phyloP scores from a whole-genome alignment of 129 eudicot species.

The Apium graveolens region DNA sequence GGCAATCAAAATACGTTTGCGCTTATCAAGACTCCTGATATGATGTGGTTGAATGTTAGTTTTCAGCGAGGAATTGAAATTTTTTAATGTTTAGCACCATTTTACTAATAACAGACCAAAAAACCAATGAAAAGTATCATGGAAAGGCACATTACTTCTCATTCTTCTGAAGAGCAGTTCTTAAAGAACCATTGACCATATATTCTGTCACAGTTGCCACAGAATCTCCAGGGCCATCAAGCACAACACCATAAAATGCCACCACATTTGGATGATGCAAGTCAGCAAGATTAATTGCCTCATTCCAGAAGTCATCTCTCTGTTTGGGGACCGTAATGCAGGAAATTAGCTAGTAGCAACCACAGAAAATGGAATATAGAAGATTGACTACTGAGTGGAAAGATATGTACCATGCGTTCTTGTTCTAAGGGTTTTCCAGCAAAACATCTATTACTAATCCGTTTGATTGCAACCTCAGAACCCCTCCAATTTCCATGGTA shows the following conservation, averaged over 20 bases:
- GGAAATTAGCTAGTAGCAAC: background rate
- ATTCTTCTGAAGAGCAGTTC: slow-evolving; percentile 46
- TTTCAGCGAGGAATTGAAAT: background rate
- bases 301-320: slow-evolving; percentile 49
- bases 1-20: slow-evolving; percentile 37
- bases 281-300: slow-evolving; percentile 45
- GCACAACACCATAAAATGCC: slow-evolving; percentile 65
- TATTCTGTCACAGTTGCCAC: slow-evolving; percentile 68
- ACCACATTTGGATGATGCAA: slow-evolving; percentile 76
- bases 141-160: slow-evolving; percentile 25
- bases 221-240: slow-evolving; percentile 59
- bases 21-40: slow-evolving; percentile 42
- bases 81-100: background rate
- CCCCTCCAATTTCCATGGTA: slow-evolving; percentile 99
- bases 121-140: background rate
- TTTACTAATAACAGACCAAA: background rate
- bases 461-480: slow-evolving; percentile 83
- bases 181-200: slow-evolving; percentile 70
- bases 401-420: slow-evolving; percentile 68
- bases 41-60: background rate
- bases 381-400: background rate
- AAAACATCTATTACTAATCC: slow-evolving; percentile 86
- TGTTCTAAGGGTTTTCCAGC: slow-evolving; percentile 86
- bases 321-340: background rate
- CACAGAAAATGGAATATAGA: background rate